Conservation (phyloP, 116 monocot species). For the Zostera marina region DNA sequence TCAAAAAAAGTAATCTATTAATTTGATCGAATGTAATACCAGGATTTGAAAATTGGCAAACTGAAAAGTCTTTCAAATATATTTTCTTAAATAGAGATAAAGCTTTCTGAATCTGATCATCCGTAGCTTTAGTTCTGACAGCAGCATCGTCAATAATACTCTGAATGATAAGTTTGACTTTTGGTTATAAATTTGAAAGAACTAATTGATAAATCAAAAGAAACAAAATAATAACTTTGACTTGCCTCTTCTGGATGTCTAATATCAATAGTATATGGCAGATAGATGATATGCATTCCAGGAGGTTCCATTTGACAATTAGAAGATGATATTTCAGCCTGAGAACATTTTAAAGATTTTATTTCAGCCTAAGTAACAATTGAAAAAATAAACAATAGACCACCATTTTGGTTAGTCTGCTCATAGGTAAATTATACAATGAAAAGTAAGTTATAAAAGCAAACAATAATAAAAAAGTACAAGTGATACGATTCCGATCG, state of each 20-base stretch:
- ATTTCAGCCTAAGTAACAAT: too few relatives aligned
- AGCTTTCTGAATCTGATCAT: conserved; percentile 80
- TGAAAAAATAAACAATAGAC: too few relatives aligned
- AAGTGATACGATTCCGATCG: too few relatives aligned
- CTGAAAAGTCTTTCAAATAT: conserved; percentile 74
- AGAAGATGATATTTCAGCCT: conserved; percentile 62
- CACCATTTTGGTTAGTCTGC: too few relatives aligned
- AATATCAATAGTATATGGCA: conserved; percentile 92
- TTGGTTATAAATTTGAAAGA: background rate
- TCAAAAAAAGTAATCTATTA: too few relatives aligned
- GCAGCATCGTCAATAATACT: conserved; percentile 21
- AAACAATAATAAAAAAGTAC: too few relatives aligned
- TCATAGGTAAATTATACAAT: background rate
- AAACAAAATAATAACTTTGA: background rate
- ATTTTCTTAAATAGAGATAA: conserved; percentile 46
- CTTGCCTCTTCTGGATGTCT: conserved; percentile 76
- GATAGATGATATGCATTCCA: conserved; percentile 93
- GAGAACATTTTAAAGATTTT: background rate
- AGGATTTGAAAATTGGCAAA: conserved; percentile 88
- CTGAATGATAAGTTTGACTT: conserved; percentile 8
- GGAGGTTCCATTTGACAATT: conserved; percentile 87
- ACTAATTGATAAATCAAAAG: background rate
- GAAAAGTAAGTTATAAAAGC: too few relatives aligned
- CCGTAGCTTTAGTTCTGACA: conserved; percentile 33
- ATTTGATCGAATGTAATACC: conserved; percentile 18